These are phyloP conservation scores for Tricholoma bakamatsutake DNA, from an alignment of 768 basidiomycete species.

Conservation along the genomic window DNA sequence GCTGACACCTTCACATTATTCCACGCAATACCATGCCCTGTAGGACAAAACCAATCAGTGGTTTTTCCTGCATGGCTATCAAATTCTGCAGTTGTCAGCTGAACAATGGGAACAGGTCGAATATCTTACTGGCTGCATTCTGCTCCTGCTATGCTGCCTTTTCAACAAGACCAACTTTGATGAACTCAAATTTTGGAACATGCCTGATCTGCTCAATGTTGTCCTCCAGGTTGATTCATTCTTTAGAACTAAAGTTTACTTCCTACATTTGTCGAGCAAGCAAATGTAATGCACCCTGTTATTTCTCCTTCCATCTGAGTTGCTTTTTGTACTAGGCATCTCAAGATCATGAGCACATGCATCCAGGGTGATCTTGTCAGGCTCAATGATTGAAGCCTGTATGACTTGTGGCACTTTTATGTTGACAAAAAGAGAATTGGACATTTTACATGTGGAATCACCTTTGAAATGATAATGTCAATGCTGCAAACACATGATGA, in stretches of 20 bases:
- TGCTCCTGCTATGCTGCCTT: constrained; percentile 12
- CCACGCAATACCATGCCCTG: constrained; percentile 6
- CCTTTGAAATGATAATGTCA: constrained; percentile 10
- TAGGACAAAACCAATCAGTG: constrained; percentile 12
- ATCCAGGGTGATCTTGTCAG: constrained; percentile 6
- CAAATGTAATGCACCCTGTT: constrained; percentile 9
- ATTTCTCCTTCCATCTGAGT: constrained; percentile 4
- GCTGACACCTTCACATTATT: constrained; percentile 7
- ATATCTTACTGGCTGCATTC: constrained; percentile 12
- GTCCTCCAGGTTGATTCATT: constrained; percentile 4
- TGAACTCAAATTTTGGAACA: constrained; percentile 6
- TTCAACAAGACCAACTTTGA: constrained; percentile 4
- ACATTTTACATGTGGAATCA: constrained; percentile 10
- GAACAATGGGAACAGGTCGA: constrained; percentile 10
- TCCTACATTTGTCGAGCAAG: constrained; percentile 3
- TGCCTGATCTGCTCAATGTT: constrained; percentile 5
- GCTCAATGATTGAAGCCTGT: constrained; percentile 6
- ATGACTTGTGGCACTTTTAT: constrained; percentile 12
- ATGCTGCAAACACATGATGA: constrained; percentile 3
- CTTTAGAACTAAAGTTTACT: constrained; percentile 4
- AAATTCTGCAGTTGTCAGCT: constrained; percentile 9
- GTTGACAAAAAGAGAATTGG: constrained; percentile 9
- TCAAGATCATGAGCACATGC: constrained; percentile 11
- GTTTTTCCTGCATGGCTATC: constrained; percentile 5
- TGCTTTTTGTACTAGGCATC: constrained; percentile 8